Conservation (phyloP, 768 basidiomycete genomes). For the Hydnomerulius pinastri region DNA sequence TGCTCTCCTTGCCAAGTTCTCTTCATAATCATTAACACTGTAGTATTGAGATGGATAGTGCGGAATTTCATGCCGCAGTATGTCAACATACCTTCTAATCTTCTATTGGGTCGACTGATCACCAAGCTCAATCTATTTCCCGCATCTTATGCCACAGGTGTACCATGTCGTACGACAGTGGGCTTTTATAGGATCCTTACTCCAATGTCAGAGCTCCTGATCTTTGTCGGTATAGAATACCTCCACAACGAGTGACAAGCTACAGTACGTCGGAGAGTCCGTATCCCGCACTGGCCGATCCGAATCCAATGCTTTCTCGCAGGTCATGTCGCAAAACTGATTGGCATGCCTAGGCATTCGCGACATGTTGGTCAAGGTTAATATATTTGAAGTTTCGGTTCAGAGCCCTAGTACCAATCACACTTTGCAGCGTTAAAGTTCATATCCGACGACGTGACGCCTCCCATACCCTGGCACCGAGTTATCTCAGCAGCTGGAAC, state of each 20-base stretch:
- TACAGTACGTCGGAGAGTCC: conserved; percentile 52
- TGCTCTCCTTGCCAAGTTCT: too few species aligned
- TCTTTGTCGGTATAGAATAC: conserved; percentile 44
- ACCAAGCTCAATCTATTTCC: too few species aligned
- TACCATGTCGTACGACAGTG: conserved; percentile 65
- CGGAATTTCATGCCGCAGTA: conserved; percentile 64
- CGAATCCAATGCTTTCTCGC: background rate
- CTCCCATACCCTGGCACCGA: conserved; percentile 81
- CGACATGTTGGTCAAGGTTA: conserved; percentile 83
- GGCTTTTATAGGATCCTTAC: conserved; percentile 3
- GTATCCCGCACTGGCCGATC: conserved; percentile 4
- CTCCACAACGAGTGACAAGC: conserved; percentile 65
- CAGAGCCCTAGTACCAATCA: background rate
- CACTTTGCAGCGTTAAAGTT: conserved; percentile 69
- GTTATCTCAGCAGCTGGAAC: conserved; percentile 70
- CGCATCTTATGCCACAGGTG: conserved; percentile 45
- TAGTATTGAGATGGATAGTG: conserved; percentile 51
- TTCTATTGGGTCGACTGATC: too few species aligned
- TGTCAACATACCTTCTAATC: too few species aligned
- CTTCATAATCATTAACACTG: too few species aligned
- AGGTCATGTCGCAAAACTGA: conserved; percentile 81
- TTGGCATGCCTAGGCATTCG: conserved; percentile 78
- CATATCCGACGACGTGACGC: conserved; percentile 55
- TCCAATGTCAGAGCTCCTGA: background rate
- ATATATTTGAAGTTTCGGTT: conserved; percentile 5